Evolutionary conservation across 192 early-diverging fungal species (phyloP).

Genomic region (Phlyctochytrium bullatum): DNA sequence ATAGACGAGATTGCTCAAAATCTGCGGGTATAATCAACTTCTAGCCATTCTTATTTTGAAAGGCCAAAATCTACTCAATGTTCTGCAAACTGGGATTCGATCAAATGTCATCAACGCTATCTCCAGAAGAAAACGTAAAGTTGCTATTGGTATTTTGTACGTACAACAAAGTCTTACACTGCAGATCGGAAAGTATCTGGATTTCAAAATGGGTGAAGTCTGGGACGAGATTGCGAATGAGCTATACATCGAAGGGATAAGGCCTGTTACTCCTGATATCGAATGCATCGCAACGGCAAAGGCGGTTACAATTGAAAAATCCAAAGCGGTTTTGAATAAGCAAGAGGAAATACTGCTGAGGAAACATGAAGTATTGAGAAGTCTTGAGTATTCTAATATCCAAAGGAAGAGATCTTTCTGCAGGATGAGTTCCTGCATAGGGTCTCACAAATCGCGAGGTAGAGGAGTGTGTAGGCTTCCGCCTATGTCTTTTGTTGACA

Average conservation of each 20-base stretch:
- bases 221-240: slow-evolving; percentile 51
- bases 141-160: slow-evolving; percentile 28
- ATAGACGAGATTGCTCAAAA: slow-evolving; percentile 33
- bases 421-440: not conserved
- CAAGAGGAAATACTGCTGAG: slow-evolving; percentile 30
- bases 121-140: slow-evolving; percentile 29
- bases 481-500: too few species aligned
- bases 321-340: slow-evolving; percentile 25
- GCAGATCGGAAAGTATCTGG: slow-evolving; percentile 47
- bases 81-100: slow-evolving; percentile 49
- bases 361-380: slow-evolving; percentile 15
- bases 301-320: slow-evolving; percentile 49
- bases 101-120: slow-evolving; percentile 9
- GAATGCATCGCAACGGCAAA: slow-evolving; percentile 67
- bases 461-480: too few species aligned
- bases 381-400: not conserved
- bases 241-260: slow-evolving; percentile 42
- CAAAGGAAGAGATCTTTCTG: not conserved
- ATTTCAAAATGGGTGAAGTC: slow-evolving; percentile 56
- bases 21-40: slow-evolving; percentile 26
- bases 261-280: slow-evolving; percentile 47
- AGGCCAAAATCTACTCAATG: slow-evolving; percentile 47
- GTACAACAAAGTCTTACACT: not conserved
- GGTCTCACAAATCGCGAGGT: slow-evolving; percentile 13
- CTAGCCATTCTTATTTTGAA: not conserved